A percentile compares a stretch with the other conserved stretches of the same genome.
phyloP scores from a whole-genome alignment of 2,329 filamentous ascomycete genomes.

The Colletotrichum incanum region DNA sequence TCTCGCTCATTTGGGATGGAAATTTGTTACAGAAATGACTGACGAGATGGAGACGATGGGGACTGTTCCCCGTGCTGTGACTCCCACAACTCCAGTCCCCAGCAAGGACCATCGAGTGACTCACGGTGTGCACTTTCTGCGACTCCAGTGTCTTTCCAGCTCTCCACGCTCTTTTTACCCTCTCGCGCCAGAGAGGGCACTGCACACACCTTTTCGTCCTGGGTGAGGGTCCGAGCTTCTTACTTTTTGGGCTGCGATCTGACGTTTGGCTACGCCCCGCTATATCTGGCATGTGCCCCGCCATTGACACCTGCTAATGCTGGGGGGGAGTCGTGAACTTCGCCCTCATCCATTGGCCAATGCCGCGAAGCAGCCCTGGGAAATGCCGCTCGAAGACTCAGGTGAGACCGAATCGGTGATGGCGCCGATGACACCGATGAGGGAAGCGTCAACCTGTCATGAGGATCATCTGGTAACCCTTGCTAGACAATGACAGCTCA shows the following conservation, averaged over 20 bases:
- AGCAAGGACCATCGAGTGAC: conserved; percentile 5
- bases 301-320: conserved; percentile 9
- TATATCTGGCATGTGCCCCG: conserved; percentile 39
- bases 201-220: conserved; percentile 29
- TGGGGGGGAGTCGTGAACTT: conserved; percentile 18
- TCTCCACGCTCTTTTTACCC: not conserved
- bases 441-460: conserved; percentile 18
- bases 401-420: conserved; percentile 12
- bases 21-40: not conserved
- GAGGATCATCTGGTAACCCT: conserved; percentile 31
- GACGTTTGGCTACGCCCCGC: conserved; percentile 37
- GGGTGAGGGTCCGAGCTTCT: conserved; percentile 34
- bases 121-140: conserved; percentile 10
- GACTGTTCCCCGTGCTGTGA: conserved; percentile 12
- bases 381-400: conserved; percentile 30
- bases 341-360: conserved; percentile 34
- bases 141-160: conserved; percentile 6
- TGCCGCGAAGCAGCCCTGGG: conserved; percentile 29
- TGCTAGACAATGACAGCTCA: conserved; percentile 25
- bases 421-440: conserved; percentile 33
- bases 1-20: conserved; percentile 1
- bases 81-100: conserved; percentile 6
- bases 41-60: not conserved
- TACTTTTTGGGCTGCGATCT: conserved; percentile 34
- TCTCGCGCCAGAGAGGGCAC: not conserved